Conservation (phyloP, 768 basidiomycete species). For the Tylopilus sp. region DNA sequence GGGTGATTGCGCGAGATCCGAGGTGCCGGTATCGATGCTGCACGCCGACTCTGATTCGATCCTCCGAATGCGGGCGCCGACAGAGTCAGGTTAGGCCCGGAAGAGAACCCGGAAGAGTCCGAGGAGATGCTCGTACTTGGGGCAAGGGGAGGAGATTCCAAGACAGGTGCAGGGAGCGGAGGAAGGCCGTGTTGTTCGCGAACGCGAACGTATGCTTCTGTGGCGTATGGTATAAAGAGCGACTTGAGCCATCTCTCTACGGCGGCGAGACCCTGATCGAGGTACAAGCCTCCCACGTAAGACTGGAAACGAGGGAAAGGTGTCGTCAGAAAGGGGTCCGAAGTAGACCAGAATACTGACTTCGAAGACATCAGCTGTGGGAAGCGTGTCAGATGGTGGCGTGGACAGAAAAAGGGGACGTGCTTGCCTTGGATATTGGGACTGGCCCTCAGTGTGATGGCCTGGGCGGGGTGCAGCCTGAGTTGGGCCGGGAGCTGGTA, state of each 20-base stretch:
- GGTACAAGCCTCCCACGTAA: constrained; percentile 75
- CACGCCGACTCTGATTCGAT: not conserved
- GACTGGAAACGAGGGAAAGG: constrained; percentile 40
- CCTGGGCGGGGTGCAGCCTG: constrained; percentile 67
- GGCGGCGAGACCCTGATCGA: constrained; percentile 60
- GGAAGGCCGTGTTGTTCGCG: constrained; percentile 67
- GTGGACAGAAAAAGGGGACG: not conserved
- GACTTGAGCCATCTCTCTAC: constrained; percentile 57
- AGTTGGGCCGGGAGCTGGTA: constrained; percentile 64
- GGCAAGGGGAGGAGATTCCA: constrained; percentile 19
- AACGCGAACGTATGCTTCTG: constrained; percentile 58
- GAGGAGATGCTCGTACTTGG: constrained; percentile 21
- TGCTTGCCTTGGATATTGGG: constrained; percentile 64
- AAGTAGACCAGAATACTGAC: constrained; percentile 35
- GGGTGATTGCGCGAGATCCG: constrained; percentile 5
- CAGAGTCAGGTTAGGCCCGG: not conserved
- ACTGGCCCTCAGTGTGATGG: constrained; percentile 66
- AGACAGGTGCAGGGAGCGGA: constrained; percentile 33
- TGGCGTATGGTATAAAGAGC: constrained; percentile 62
- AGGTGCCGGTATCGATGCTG: constrained; percentile 11
- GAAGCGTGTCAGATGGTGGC: constrained; percentile 1
- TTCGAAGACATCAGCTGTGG: constrained; percentile 74
- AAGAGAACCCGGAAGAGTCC: not conserved
- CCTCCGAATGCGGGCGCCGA: not conserved
- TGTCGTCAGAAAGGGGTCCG: constrained; percentile 1